Conservation (phyloP, 2,329 filamentous ascomycete genomes). For the Aotearoamyces nothofagi region DNA sequence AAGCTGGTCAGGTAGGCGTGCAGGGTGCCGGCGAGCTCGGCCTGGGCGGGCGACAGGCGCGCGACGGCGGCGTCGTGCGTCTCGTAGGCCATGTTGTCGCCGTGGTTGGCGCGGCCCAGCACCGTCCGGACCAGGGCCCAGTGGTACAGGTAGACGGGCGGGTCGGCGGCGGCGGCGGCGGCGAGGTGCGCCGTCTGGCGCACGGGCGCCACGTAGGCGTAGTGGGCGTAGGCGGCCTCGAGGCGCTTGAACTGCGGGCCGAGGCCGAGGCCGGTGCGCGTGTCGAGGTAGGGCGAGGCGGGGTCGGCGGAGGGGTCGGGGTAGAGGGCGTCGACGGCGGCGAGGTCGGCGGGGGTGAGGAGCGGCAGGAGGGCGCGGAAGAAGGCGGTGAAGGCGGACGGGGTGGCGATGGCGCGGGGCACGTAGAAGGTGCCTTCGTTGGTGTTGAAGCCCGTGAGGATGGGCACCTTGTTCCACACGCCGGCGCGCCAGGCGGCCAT, state of each 20-base stretch:
- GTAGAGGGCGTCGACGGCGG: constrained; percentile 42
- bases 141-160: constrained; percentile 39
- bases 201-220: constrained; percentile 49
- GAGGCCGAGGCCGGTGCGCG: constrained; percentile 20
- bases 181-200: constrained; percentile 38
- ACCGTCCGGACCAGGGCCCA: constrained; percentile 31
- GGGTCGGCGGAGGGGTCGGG: constrained; percentile 34
- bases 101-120: constrained; percentile 25
- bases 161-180: constrained; percentile 9
- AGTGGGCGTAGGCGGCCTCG: constrained; percentile 46
- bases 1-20: constrained; percentile 20
- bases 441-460: constrained; percentile 56
- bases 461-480: constrained; percentile 37
- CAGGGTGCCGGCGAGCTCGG: constrained; percentile 12
- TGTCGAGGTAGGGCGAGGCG: constrained; percentile 25
- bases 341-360: constrained; percentile 34
- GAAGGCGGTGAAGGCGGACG: constrained; percentile 40
- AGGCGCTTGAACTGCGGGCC: constrained; percentile 40
- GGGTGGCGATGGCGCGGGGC: constrained; percentile 28
- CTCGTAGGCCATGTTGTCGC: constrained; percentile 27
- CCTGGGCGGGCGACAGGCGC: constrained; percentile 4
- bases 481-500: constrained; percentile 40
- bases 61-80: constrained; percentile 20
- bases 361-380: constrained; percentile 46
- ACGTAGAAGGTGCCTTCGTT: constrained; percentile 57